A percentile compares a stretch with the other conserved stretches of the same genome.
These are phyloP conservation scores for Sedum album DNA, from an alignment of 164 flowering plant species.

Conservation along the genomic window DNA sequence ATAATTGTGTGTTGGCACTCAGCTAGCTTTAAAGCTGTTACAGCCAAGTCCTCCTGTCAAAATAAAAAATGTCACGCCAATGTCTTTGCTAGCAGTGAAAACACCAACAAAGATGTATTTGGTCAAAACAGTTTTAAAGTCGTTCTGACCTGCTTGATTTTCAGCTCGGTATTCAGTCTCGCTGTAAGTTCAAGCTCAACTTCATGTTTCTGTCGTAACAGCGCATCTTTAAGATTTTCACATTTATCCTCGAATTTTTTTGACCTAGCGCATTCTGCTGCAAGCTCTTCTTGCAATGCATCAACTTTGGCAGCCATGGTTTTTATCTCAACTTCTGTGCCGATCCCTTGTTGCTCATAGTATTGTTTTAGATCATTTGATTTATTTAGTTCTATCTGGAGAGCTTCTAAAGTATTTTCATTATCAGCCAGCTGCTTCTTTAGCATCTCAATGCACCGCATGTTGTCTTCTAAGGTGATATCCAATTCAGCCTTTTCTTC, in stretches of 20 bases:
- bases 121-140: neutral
- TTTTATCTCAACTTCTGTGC: slow-evolving; percentile 38
- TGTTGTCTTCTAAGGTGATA: slow-evolving; percentile 18
- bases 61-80: neutral
- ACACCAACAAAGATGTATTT: neutral
- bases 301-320: slow-evolving; percentile 24
- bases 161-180: slow-evolving; percentile 31
- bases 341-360: slow-evolving; percentile 39
- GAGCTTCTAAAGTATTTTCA: slow-evolving; percentile 13
- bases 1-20: slow-evolving; percentile 42
- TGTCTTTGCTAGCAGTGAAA: neutral
- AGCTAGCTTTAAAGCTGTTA: slow-evolving; percentile 29
- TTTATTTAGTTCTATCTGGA: slow-evolving; percentile 23
- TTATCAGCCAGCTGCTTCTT: slow-evolving; percentile 16
- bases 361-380: slow-evolving; percentile 37
- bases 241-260: slow-evolving; percentile 31
- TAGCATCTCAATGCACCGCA: slow-evolving; percentile 16
- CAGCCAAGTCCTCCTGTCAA: slow-evolving; percentile 31
- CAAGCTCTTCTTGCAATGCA: slow-evolving; percentile 19
- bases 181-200: slow-evolving; percentile 23
- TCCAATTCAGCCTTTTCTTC: slow-evolving; percentile 20
- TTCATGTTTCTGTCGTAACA: slow-evolving; percentile 27
- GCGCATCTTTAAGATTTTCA: slow-evolving; percentile 28
- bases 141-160: slow-evolving; percentile 53
- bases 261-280: slow-evolving; percentile 18